phyloP scores from a whole-genome alignment of 1,284 basidiomycete species.

The Pascua guehoae region DNA sequence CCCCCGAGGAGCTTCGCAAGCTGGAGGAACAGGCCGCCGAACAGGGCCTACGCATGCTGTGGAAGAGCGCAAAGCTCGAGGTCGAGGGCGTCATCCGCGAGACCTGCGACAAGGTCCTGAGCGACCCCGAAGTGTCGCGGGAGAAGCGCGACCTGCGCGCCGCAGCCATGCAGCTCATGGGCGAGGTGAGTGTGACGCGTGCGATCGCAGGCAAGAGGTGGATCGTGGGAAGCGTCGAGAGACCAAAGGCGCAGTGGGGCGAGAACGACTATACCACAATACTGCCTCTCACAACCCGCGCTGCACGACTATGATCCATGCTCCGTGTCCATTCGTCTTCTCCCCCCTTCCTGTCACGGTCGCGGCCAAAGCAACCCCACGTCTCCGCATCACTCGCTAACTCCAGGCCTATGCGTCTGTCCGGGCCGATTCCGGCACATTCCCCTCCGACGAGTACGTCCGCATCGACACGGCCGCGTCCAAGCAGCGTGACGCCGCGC shows the following conservation, averaged over 20 bases:
- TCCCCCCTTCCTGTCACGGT: too few species aligned
- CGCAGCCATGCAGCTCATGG: conserved; percentile 76
- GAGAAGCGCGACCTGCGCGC: conserved; percentile 71
- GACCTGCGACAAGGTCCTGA: conserved; percentile 81
- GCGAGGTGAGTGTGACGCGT: conserved; percentile 68
- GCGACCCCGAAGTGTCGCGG: conserved; percentile 47
- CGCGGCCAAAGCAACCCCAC: not conserved
- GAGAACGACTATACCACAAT: too few species aligned
- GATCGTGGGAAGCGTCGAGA: not conserved
- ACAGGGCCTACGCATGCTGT: conserved; percentile 83
- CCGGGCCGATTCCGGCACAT: conserved; percentile 54
- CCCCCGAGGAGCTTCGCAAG: conserved; percentile 78
- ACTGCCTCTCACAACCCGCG: too few species aligned
- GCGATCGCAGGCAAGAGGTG: conserved; percentile 11
- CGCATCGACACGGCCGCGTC: conserved; percentile 64
- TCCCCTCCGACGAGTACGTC: conserved; percentile 64
- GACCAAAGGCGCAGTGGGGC: too few species aligned
- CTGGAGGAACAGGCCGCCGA: conserved; percentile 95
- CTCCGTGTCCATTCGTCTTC: not conserved
- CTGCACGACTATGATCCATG: too few species aligned
- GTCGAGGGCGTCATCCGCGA: conserved; percentile 80
- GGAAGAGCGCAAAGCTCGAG: conserved; percentile 60
- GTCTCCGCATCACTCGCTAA: not conserved
- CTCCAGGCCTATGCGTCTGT: conserved; percentile 52
- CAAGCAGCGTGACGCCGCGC: conserved; percentile 45